Percentiles rank a stretch among this genome's conserved stretches.
phyloP scores from a whole-genome alignment of 805 yeast genomes.

The Cyberlindnera xylosilytica region DNA sequence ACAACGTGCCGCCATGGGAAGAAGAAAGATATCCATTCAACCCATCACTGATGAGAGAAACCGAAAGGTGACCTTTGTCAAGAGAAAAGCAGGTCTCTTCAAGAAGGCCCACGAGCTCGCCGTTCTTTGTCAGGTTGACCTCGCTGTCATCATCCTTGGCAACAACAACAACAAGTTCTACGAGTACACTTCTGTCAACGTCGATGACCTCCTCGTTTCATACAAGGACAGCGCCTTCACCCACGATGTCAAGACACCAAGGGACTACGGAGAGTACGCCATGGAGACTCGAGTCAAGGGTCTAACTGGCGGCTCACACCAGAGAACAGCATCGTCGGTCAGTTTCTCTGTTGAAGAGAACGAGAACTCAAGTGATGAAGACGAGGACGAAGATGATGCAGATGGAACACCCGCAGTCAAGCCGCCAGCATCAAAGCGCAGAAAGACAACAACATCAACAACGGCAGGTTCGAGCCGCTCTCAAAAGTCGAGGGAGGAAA shows the following conservation, averaged over 20 bases:
- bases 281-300: conserved; percentile 30
- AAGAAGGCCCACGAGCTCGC: conserved; percentile 63
- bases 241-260: conserved; percentile 64
- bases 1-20: no score
- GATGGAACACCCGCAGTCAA: conserved; percentile 1
- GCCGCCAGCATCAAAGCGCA: conserved; percentile 8
- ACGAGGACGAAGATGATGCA: conserved; percentile 18
- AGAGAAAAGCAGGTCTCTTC: conserved; percentile 91
- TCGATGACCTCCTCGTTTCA: conserved; percentile 44
- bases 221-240: conserved; percentile 32
- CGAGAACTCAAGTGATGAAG: conserved; percentile 16
- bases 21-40: conserved; percentile 91
- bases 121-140: conserved; percentile 87
- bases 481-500: background rate
- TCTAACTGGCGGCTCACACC: conserved; percentile 7
- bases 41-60: conserved; percentile 91
- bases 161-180: conserved; percentile 72
- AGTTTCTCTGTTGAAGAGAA: conserved; percentile 18
- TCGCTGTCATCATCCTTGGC: conserved; percentile 86
- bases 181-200: conserved; percentile 75
- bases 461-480: background rate
- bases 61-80: conserved; percentile 81
- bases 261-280: conserved; percentile 61
- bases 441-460: conserved; percentile 2
- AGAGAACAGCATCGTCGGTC: conserved; percentile 14